Conservation (phyloP, 176 grass and related monocot species). For the Paspalum notatum region DNA sequence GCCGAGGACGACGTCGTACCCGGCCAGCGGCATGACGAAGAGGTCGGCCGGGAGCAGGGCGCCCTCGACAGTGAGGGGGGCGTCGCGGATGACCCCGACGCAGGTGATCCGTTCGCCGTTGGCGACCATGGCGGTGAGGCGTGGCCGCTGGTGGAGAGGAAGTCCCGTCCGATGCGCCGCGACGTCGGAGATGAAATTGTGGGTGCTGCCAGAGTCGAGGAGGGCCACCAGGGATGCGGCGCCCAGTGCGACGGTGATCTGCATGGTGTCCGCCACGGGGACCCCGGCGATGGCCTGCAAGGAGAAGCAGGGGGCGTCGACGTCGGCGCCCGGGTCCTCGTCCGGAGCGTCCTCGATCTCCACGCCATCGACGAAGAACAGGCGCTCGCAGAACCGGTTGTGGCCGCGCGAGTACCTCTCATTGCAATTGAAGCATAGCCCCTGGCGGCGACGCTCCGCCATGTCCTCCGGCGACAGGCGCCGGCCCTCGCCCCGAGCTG, state of each 20-base stretch:
- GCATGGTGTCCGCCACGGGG: not conserved
- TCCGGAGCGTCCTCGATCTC: not conserved
- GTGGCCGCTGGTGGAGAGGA: not conserved
- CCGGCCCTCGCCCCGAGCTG: not conserved
- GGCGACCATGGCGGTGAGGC: not conserved
- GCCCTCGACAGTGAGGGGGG: no score
- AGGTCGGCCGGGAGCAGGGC: no score
- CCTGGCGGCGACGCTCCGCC: no score
- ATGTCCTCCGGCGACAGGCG: no score
- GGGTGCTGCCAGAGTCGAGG: not conserved
- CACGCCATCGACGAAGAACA: no score
- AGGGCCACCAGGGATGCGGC: not conserved
- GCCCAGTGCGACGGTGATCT: not conserved
- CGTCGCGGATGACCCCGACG: no score
- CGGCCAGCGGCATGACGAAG: not conserved
- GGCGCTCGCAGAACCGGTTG: no score
- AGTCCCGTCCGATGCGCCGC: not conserved
- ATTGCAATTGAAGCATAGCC: no score
- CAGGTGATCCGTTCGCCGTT: not conserved
- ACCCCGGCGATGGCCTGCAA: not conserved
- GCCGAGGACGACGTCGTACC: not conserved
- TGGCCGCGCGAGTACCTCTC: no score
- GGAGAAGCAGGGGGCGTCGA: not conserved
- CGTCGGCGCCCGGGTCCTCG: not conserved
- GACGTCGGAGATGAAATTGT: not conserved